phyloP scores from a whole-genome alignment of 2,329 filamentous ascomycete genomes.

The Cordyceps sp. region DNA sequence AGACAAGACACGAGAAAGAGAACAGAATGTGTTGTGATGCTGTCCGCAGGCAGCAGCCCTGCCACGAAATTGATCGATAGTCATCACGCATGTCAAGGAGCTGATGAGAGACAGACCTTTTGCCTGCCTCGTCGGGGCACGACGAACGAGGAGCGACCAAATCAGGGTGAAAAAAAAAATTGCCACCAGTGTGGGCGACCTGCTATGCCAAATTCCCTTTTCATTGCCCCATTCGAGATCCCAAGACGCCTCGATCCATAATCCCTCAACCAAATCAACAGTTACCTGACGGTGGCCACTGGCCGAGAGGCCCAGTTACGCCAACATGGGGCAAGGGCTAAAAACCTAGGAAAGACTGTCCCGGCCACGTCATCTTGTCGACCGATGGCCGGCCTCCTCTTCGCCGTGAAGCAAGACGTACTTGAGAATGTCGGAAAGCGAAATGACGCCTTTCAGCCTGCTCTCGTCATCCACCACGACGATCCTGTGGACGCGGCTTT shows the following conservation, averaged over 20 bases:
- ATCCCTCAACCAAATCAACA: background rate
- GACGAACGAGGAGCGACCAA: background rate
- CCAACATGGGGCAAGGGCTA: too few relatives aligned
- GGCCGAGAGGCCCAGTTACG: too few relatives aligned
- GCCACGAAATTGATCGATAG: too few relatives aligned
- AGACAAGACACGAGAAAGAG: too few relatives aligned
- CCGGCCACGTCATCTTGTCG: background rate
- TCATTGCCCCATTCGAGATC: slow-evolving; percentile 1
- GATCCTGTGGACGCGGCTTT: slow-evolving; percentile 82
- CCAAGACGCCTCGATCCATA: slow-evolving; percentile 1
- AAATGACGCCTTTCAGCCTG: slow-evolving; percentile 75
- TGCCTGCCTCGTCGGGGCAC: background rate
- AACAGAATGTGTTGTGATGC: too few relatives aligned
- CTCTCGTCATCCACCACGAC: slow-evolving; percentile 86
- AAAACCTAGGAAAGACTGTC: too few relatives aligned
- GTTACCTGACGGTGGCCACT: too few relatives aligned
- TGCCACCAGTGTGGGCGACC: background rate
- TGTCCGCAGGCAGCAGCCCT: too few relatives aligned
- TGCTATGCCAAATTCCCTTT: background rate
- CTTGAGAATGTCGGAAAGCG: slow-evolving; percentile 88
- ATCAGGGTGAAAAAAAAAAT: background rate
- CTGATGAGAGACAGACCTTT: too few relatives aligned
- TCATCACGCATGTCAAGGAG: too few relatives aligned
- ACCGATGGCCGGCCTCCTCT: slow-evolving; percentile 23
- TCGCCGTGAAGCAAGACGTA: slow-evolving; percentile 78